Evolutionary conservation across 129 eudicot species (phyloP), one percentile per base, ranked within the genome.

Genomic region (Chrysanthemum makinoi): DNA sequence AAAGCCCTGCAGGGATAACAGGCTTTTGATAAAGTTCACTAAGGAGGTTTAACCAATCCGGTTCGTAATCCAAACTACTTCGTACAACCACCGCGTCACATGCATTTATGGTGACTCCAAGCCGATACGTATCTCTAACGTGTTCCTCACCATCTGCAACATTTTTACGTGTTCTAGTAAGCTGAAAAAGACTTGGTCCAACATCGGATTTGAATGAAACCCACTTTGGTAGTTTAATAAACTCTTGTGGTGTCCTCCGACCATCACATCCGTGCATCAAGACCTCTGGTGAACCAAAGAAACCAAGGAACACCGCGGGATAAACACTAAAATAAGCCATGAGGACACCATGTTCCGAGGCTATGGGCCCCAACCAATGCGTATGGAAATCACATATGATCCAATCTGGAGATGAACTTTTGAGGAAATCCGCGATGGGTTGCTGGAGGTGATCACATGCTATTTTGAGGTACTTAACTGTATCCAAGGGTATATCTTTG

Each of bases 321-420:
- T 39, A n/a, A 18, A 43, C 26, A 35, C 55, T 33, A 43, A 65
- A 65, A 18, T 11, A 65, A 28, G 33, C 70, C 24, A 10, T 5
- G 43, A 19, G 51, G 18, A 65, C 51, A 0, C 22, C 22, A 7
- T 22, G 49, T 19, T 44, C 51, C 33, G 54, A 15, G 10, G 70
- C 70, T n/a, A 65, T 0, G 4, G 49, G 52, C 0, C 53, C 52
- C 14, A 65, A 17, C 70, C 70, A 65, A 17, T 33, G 18, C 1
- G 52, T 12, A 6, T 3, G 20, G 22, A 65, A 65, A 15, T 65
- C 70, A 15, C 11, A 39, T 9, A 65, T 11, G 15, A 65, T 35
- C 70, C 70, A 65, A 65, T 65, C 70, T 4, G 70, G 70, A 2
- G 69, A 65, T 12, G 49, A 43, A 4, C 55, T 7, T 43, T 65